Base-by-base conservation (phyloP, 345 rosid genomes). In the Salix dunnii region DNA sequence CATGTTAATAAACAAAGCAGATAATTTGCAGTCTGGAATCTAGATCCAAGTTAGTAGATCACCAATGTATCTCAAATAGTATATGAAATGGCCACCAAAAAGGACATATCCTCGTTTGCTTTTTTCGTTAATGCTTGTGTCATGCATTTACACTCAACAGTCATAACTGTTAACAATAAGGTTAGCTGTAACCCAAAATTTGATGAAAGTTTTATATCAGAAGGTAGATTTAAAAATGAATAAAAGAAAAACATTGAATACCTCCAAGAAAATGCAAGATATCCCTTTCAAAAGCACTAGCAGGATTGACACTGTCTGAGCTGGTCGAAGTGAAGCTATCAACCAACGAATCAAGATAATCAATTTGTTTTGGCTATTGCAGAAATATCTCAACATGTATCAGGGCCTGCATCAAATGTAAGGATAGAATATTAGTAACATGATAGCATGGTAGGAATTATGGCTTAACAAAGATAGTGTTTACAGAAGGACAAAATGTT, bases 181-280 rank as follows among this genome's bases (percentile, higher is more conserved):
- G n/a, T n/a, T n/a, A n/a, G n/a, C n/a, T n/a, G n/a, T n/a, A n/a
- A n/a, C n/a, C n/a, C n/a, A 53, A 53, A 11, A 72, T 36, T 25
- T 11, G n/a, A 46, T 61, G 42, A 21, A 40, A 40, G 20, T 8
- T 27, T 30, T 11, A 60, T 18, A 25, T 23, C 11, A n/a, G n/a
- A 60, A 58, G 27, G 21, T 20, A 53, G 12, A 23, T 3, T 11
- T 20, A 30, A 61, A 42, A 74, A 40, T 12, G 18, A 4, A 14
- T 5, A 27, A 40, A 7, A 53, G 6, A 43, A 43, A 62, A 33
- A 33, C 17, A 36, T 5, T 0, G 13, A 60, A 79, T 84, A 96
- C 99, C 97, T 96, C 99, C 81, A 94, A 79, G 86, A 86, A 94
- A 76, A 94, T 89, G 80, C 89, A 82, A 23, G 98, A 94, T n/a